Base-by-base conservation (phyloP, 345 rosid species). In the Moringa oleifera region DNA sequence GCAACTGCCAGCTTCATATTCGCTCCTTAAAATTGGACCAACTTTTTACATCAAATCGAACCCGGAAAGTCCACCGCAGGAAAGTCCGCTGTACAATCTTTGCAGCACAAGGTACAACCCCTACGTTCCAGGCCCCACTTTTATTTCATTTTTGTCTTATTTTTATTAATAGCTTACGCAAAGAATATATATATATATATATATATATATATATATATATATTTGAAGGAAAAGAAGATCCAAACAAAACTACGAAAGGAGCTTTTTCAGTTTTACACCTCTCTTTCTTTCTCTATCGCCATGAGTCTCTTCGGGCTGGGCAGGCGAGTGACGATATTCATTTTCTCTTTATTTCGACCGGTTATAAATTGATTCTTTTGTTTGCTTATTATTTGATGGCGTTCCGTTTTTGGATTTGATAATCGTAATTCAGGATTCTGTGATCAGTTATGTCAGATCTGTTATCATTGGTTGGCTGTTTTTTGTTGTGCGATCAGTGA, bases 291-390 rank as follows among this genome's bases (percentile, higher is more conserved):
- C 64, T 64, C 51, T 55, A 24, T 19, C 61, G 80, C 84, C 58
- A 85, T 80, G 91, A 83, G 88, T 74, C 88, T 85, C 70, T 85
- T 83, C 80, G 88, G 91, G 63, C 77, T 85, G 55, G 91, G 88
- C 68, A 85, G 91, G 88, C 79, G 19, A 68, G 58, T 53, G 1
- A 6, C 13, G 23, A 25, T 49, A 66, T 20, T 61, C 25, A 18
- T 49, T 11, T 25, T 9, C 12, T 41, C 49, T 12, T 6, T 10
- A 7, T 20, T 17, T 21, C 25, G 7, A 1, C 7, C 6, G 19
- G 37, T 5, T 7, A n/a, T 50, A 20, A 18, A 20, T 50, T 57
- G 28, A 28, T 25, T 8, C 20, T 25, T 59, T 51, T 45, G 20
- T 33, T 50, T 51, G 47, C 31, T 2, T n/a, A 46, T 50, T 37